Base-by-base conservation (phyloP, 192 early-diverging fungal genomes). In the Coemansia sp. region DNA sequence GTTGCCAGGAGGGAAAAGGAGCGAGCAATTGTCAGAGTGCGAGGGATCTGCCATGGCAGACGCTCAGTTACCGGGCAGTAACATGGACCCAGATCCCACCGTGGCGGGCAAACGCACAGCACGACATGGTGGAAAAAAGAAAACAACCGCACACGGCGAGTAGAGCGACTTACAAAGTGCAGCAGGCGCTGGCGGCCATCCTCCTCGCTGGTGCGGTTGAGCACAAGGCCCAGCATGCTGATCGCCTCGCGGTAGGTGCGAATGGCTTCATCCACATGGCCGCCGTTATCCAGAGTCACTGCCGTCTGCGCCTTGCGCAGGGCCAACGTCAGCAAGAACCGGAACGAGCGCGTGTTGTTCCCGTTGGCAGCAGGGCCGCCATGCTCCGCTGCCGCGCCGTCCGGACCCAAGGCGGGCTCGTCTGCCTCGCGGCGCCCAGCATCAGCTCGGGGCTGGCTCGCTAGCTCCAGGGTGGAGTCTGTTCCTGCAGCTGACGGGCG, bases 191-290 rank as follows among this genome's bases (percentile, higher is more conserved):
- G 60, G n/a, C 65, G 60, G 19, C 65, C 63, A 25, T 67, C 70
- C 33, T 72, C 65, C 29, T 73, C 75, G 45, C 55, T 66, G 8
- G 69, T 67, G 34, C 69, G 64, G 54, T 65, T 59, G 25, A 72
- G 49, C 38, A 77, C 70, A 13, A 77, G 54, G 4, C 64, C 69
- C 25, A 77, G 64, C 68, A 77, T 71, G 58, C 68, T 72, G 40
- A 77, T 73, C n/a, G 75, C 68, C 51, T 77, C 75, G 33, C 64
- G 50, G 52, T 77, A 77, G 10, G 69, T 67, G 27, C 60, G 56
- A 26, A 68, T 67, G 27, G 75, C 69, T 33, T 72, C 69, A 16
- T 65, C 64, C 7, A 77, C 60, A 54, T 69, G 68, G 12, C 64
- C 65, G 14, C 65, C 64, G 20, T 77, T 67, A 36, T 77, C 75